phyloP scores from a whole-genome alignment of 768 basidiomycete genomes.

The Sporobolomyces pararoseus region DNA sequence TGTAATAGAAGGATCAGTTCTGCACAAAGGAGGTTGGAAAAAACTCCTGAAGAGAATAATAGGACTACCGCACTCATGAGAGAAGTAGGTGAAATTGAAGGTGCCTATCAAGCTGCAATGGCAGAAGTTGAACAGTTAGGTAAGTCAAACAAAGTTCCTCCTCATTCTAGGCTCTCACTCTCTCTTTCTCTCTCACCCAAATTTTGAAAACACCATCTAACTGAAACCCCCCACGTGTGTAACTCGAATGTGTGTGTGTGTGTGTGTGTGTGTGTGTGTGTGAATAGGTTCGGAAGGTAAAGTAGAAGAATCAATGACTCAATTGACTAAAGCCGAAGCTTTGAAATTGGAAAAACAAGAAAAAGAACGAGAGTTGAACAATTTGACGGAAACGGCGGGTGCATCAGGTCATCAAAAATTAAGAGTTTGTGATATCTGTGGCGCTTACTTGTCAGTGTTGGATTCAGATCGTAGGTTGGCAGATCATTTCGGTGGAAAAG shows the following conservation, averaged over 20 bases:
- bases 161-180: not conserved
- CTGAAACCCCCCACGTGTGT: too few relatives aligned
- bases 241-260: too few relatives aligned
- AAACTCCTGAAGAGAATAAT: conserved; percentile 99
- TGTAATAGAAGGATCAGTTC: conserved; percentile 93
- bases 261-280: too few relatives aligned
- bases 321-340: conserved; percentile 95
- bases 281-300: conserved; percentile 96
- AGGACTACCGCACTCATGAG: conserved; percentile 99
- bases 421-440: conserved; percentile 99
- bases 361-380: conserved; percentile 95
- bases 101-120: conserved; percentile 96
- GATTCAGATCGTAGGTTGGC: conserved; percentile 98
- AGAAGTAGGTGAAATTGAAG: conserved; percentile 98
- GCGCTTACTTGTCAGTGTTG: conserved; percentile 95
- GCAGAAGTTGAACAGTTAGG: conserved; percentile 95
- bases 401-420: conserved; percentile 99
- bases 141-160: conserved; percentile 48
- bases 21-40: conserved; percentile 91
- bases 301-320: conserved; percentile 97
- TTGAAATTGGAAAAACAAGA: conserved; percentile 91
- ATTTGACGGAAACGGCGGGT: conserved; percentile 94
- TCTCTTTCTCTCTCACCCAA: too few relatives aligned
- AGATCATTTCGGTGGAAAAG: conserved; percentile 99
- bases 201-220: too few relatives aligned